Conservation (phyloP, 1,284 basidiomycete genomes). For the Athelia psychrophila region DNA sequence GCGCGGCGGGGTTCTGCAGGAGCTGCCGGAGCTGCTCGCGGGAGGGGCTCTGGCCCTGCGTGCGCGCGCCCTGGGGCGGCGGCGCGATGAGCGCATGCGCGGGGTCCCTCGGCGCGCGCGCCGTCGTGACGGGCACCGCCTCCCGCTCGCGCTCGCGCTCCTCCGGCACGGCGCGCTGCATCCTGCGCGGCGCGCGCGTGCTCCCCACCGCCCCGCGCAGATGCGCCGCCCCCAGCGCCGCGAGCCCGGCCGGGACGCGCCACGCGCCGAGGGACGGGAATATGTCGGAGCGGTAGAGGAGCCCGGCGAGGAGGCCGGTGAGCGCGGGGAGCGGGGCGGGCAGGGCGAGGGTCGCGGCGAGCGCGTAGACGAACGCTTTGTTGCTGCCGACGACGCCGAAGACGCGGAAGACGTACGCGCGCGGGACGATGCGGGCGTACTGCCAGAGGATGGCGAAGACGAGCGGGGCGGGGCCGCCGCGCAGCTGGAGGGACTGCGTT, state of each 20-base stretch:
- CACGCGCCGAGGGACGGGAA: slow-evolving; percentile 67
- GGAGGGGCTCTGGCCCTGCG: too few species aligned
- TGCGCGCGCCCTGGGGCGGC: too few species aligned
- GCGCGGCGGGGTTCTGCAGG: too few species aligned
- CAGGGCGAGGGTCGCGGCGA: slow-evolving; percentile 49
- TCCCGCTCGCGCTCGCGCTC: slow-evolving; percentile 1
- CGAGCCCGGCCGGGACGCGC: slow-evolving; percentile 65
- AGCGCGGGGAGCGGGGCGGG: slow-evolving; percentile 32
- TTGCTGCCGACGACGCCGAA: slow-evolving; percentile 75
- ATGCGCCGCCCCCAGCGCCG: slow-evolving; percentile 34
- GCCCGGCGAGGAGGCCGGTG: slow-evolving; percentile 68
- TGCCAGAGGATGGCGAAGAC: slow-evolving; percentile 80
- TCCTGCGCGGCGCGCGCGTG: slow-evolving; percentile 37
- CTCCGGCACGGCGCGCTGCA: slow-evolving; percentile 48
- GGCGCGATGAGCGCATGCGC: neutral
- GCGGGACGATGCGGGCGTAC: slow-evolving; percentile 73
- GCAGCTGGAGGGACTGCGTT: slow-evolving; percentile 50
- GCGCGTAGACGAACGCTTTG: slow-evolving; percentile 70
- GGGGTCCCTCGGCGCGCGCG: neutral
- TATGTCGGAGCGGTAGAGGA: slow-evolving; percentile 79
- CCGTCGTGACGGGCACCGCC: slow-evolving; percentile 4
- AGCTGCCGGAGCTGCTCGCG: too few species aligned
- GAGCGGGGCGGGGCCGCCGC: slow-evolving; percentile 63
- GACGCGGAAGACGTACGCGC: slow-evolving; percentile 71
- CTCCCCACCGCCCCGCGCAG: slow-evolving; percentile 35